Base-by-base conservation (phyloP, 345 rosid species). In the Citrus glauca region DNA sequence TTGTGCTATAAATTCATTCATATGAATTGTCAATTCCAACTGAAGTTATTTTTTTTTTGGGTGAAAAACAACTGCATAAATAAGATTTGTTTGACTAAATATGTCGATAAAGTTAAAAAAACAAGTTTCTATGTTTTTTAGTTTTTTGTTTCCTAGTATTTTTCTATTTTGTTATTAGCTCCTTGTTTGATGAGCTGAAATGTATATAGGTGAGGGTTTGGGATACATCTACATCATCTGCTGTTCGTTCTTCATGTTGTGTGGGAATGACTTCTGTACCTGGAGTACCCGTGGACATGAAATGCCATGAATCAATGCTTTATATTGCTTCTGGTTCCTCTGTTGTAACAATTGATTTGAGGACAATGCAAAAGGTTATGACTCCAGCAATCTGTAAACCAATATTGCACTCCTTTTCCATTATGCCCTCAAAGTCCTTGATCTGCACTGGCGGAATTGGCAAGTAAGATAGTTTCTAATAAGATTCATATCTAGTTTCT, bases 271-370 rank as follows among this genome's bases (percentile, higher is more conserved):
- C 90, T 60, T 80, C 87, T 77, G 83, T 90, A 50, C 71, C 82
- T 61, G 90, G 89, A 57, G 28, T 80, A 28, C 88, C 92, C 40
- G 77, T 92, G 55, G 85, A 73, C 77, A 82, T 90, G 89, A 85
- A 81, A 78, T 89, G 94, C 82, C 83, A 85, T 72, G 96, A 88
- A 71, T 84, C 90, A 0, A 77, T 90, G 78, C 87, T 92, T 30
- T 90, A 89, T 81, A 80, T 92, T 83, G 97, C 94, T 64, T 82
- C 94, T 45, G 90, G 94, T 76, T 84, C 85, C 66, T 84, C 88
- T 72, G 91, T 90, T 65, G 77, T 77, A 24, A 55, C 83, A 48
- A 77, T 92, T 70, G 94, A 92, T 85, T 79, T 92, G 70, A 90
- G 96, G 84, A 89, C 92, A 69, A 89, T 90, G 93, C 86, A 77